Percentiles rank a stretch among this genome's conserved stretches.
Conservation (phyloP, 208 protist genomes). For the Borovskyia barvae region DNA sequence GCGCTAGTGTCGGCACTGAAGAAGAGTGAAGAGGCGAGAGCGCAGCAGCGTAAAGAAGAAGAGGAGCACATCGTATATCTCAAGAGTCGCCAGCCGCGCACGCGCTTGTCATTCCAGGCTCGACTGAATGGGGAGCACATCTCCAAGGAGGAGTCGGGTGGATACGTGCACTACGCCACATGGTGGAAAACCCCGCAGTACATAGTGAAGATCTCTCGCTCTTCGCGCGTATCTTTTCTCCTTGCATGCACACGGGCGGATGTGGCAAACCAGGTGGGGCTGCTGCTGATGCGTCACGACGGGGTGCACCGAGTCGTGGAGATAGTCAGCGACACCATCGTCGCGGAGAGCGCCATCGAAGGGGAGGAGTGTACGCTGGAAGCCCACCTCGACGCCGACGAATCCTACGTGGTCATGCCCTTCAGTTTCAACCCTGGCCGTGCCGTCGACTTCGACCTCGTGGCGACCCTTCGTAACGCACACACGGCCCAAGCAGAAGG, state of each 20-base stretch:
- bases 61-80: conserved; percentile 21
- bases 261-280: conserved; percentile 45
- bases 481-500: conserved; percentile 35
- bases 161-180: conserved; percentile 76
- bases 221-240: conserved; percentile 40
- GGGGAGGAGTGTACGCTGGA: conserved; percentile 39
- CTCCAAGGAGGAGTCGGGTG: conserved; percentile 51
- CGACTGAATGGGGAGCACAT: conserved; percentile 35
- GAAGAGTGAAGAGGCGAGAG: conserved; percentile 9
- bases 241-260: conserved; percentile 26
- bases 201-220: conserved; percentile 45
- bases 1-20: conserved; percentile 6
- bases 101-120: conserved; percentile 28
- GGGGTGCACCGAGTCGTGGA: conserved; percentile 58
- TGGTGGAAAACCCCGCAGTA: conserved; percentile 89
- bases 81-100: background rate
- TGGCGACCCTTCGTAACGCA: conserved; percentile 45
- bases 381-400: conserved; percentile 29
- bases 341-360: conserved; percentile 58
- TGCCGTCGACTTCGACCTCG: conserved; percentile 46
- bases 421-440: conserved; percentile 76
- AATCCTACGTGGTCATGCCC: conserved; percentile 77
- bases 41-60: conserved; percentile 11
- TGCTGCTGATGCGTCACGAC: conserved; percentile 71
- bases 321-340: conserved; percentile 31